Evolutionary conservation across 73 alveolate species (phyloP), one percentile per base, ranked within the genome.

Genomic region (Paramecium caudatum): DNA sequence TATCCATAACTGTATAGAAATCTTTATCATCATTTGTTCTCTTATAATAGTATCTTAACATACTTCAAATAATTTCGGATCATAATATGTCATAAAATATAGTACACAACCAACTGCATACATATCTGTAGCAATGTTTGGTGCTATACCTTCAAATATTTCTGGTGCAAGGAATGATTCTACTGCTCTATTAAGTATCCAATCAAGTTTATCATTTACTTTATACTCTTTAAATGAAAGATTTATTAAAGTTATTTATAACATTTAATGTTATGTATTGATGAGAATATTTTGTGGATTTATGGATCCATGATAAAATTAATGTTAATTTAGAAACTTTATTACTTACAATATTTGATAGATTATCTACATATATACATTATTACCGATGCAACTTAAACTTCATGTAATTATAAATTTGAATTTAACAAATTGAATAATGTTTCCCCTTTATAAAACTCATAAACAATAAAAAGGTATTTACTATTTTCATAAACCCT

Each of bases 171-270:
- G 43, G 33, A 74, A 74, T 9, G 88, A 74, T 45, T 74, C 88
- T 2, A 74, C 68, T 74, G 88, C 88, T 74, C 88, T 37, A 74
- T 45, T 74, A 9, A 74, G 43, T 3, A 74, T 74, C 88, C 88
- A 74, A 74, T 74, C 88, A 15, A 74, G 19, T 74, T 74, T 74
- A 17, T 74, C 88, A 74, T 74, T 74, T 2, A 74, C 88, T 25
- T 74, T 74, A 5, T 74, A 74, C 43, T 74, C 88, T 41, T 74
- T 74, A 34, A 74, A 74, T 9, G 88, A 74, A 4, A 74, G 12
- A 21, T 74, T 74, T 41, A 74, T 74, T 3, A 74, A 16, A 21
- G 88, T 74, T 4, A 74, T 74, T 74, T 74, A 74, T 37, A 74
- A 19, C 88, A 74, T 74, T 39, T 74, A 13, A 19, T 74, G 88